Conservation (phyloP, 495 filamentous ascomycete species). For the Daldinia vernicosa region DNA sequence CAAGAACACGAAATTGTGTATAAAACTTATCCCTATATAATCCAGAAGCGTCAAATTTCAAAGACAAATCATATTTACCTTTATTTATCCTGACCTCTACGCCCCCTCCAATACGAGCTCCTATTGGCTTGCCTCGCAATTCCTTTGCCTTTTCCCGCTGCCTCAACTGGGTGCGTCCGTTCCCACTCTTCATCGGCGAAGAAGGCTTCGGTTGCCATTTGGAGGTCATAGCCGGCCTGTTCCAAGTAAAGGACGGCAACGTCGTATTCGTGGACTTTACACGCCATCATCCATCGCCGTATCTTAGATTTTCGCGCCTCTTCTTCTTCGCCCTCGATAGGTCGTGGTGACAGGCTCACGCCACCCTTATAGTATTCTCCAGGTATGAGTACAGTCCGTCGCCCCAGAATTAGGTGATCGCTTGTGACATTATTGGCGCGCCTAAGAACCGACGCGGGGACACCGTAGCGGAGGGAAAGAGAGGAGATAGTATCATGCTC, state of each 20-base stretch:
- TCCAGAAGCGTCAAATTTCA: constrained; percentile 4
- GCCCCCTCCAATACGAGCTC: constrained; percentile 21
- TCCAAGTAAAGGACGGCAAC: constrained; percentile 75
- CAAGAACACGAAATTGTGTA: constrained; percentile 23
- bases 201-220: constrained; percentile 66
- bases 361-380: constrained; percentile 69
- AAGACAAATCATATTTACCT: background rate
- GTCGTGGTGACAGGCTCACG: constrained; percentile 69
- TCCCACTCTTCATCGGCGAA: constrained; percentile 77
- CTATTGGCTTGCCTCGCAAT: constrained; percentile 44
- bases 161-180: constrained; percentile 67
- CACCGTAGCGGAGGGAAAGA: constrained; percentile 71
- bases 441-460: constrained; percentile 65
- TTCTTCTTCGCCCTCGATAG: constrained; percentile 73
- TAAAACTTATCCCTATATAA: constrained; percentile 28
- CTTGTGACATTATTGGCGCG: constrained; percentile 68
- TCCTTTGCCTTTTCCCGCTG: constrained; percentile 48
- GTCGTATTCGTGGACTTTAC: constrained; percentile 78
- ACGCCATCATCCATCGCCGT: constrained; percentile 74
- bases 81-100: constrained; percentile 15
- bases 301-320: constrained; percentile 70
- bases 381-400: constrained; percentile 73
- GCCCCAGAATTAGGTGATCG: constrained; percentile 71
- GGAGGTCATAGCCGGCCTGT: constrained; percentile 70
- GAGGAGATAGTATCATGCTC: constrained; percentile 67